phyloP scores from a whole-genome alignment of 352 stramenopile genomes.

The Blastocystis sp. region DNA sequence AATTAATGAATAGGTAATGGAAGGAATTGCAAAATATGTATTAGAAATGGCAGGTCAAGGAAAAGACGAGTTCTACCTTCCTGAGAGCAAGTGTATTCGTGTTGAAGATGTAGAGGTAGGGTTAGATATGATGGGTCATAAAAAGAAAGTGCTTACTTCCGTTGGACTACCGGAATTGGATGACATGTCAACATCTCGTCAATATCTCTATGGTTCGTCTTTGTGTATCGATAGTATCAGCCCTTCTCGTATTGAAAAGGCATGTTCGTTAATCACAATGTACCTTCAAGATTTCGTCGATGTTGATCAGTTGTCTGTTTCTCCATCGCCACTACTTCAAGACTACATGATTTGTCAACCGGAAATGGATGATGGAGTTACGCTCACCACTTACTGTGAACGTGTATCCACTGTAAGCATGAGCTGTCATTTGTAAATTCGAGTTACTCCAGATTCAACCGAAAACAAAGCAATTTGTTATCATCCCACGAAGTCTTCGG shows the following conservation, averaged over 20 bases:
- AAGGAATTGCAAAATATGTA: slow-evolving; percentile 54
- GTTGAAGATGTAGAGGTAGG: slow-evolving; percentile 23
- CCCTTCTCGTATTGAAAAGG: background rate
- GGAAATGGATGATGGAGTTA: background rate
- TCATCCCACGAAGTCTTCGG: slow-evolving; percentile 30
- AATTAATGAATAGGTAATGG: slow-evolving; percentile 2
- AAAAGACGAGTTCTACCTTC: background rate
- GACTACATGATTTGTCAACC: slow-evolving; percentile 15
- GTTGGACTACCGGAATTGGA: background rate
- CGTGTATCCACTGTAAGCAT: slow-evolving; percentile 1
- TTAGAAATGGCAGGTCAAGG: slow-evolving; percentile 30
- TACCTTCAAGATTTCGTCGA: slow-evolving; percentile 26
- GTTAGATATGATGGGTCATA: background rate
- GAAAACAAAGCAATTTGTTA: background rate
- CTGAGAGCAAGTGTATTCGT: slow-evolving; percentile 9
- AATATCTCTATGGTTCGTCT: background rate
- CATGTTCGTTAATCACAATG: background rate
- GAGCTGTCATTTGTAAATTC: background rate
- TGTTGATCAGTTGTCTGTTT: background rate
- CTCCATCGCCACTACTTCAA: slow-evolving; percentile 27
- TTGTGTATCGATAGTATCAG: slow-evolving; percentile 24
- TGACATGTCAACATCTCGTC: background rate
- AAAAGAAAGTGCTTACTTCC: slow-evolving; percentile 7
- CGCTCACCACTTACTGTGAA: slow-evolving; percentile 31
- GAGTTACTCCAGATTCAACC: background rate